Conservation (phyloP, 352 stramenopile species). For the Globisporangium uncinulatum region DNA sequence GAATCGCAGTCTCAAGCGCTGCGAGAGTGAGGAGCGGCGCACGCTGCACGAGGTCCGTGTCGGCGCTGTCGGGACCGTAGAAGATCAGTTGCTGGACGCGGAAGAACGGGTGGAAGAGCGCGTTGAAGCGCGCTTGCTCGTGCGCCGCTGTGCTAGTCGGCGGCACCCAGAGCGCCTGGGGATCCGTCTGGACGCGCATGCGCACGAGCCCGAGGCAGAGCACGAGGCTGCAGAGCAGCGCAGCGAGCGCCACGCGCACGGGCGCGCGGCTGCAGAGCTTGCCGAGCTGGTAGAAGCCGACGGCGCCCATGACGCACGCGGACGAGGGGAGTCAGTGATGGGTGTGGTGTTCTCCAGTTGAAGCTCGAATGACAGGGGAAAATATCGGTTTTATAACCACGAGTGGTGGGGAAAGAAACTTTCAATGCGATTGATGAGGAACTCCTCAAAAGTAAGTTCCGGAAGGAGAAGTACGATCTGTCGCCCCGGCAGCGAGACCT, state of each 20-base stretch:
- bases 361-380: neutral
- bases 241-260: conserved; percentile 35
- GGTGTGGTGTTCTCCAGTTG: neutral
- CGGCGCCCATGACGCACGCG: neutral
- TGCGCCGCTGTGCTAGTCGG: conserved; percentile 46
- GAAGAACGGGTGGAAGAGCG: conserved; percentile 83
- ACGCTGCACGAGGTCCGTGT: conserved; percentile 52
- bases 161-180: conserved; percentile 79
- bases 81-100: conserved; percentile 86
- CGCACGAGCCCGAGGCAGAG: conserved; percentile 52
- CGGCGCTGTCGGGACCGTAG: conserved; percentile 34
- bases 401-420: too few relatives aligned
- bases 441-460: too few relatives aligned
- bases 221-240: conserved; percentile 40
- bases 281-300: conserved; percentile 43
- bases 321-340: neutral
- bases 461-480: conserved; percentile 57
- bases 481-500: conserved; percentile 37
- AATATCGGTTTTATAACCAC: too few relatives aligned
- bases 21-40: conserved; percentile 53
- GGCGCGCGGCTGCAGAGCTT: conserved; percentile 43
- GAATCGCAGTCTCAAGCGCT: conserved; percentile 61
- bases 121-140: conserved; percentile 72
- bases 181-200: conserved; percentile 70
- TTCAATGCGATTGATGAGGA: too few relatives aligned